Base-by-base conservation (phyloP, 2,329 filamentous ascomycete genomes). In the Aspergillus quadricinctus region DNA sequence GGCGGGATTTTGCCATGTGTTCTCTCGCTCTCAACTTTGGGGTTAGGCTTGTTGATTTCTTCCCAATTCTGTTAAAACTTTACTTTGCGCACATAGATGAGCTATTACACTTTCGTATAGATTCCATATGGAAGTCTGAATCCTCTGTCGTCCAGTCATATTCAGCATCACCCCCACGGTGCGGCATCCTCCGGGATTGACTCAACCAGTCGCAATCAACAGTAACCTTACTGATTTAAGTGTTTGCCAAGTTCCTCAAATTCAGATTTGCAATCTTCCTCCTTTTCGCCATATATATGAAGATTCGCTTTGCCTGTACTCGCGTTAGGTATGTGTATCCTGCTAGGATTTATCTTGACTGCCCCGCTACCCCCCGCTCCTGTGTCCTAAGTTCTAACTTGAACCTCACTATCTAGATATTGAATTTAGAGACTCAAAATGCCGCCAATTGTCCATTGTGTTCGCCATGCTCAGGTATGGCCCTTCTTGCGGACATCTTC, bases 381-480 rank as follows among this genome's bases (percentile, higher is more conserved):
- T 21, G 27, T 41, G 17, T 28, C 4, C 50, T 40, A 23, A 52
- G n/a, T n/a, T n/a, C n/a, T n/a, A n/a, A n/a, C 45, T 41, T 21
- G 21, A 43, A 19, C 19, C 27, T 50, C 6, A 28, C 27, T 29
- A 51, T 45, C 11, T 9, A 40, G 27, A 54, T 19, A 28, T 27
- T 27, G 14, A 17, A 40, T 29, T 40, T 23, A 52, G 50, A 50
- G 27, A 40, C 29, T 2, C 25, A 49, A 17, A 29, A 77, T 78
- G 76, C 61, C 76, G 37, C 76, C 76, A 0, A 70, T 73, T 46
- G 66, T 78, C 40, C 75, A 78, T 55, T 75, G 72, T 57, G 74
- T 78, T 53, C 76, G 77, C 58, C 77, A 79, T 64, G 77, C 77
- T 25, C 77, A 78, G 69, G 75, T 77, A 70, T 37, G 67, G 61